Evolutionary conservation across 495 filamentous ascomycete species (phyloP).

Genomic region (Terfezia claveryi): DNA sequence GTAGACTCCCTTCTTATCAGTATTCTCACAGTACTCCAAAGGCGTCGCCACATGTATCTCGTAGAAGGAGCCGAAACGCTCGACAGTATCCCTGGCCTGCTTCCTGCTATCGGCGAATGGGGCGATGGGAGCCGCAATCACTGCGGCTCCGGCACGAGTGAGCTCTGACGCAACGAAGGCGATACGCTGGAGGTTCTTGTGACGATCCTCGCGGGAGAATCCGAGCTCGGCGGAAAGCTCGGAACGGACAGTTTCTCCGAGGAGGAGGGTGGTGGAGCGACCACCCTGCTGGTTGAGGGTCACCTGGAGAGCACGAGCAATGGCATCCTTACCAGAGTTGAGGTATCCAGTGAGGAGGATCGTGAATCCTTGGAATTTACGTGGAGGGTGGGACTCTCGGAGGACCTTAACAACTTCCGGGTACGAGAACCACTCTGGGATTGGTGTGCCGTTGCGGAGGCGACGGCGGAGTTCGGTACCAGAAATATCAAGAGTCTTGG

Average conservation of each 20-base stretch:
- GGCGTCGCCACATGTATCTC: constrained; percentile 87
- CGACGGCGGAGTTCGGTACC: constrained; percentile 85
- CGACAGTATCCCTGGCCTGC: constrained; percentile 59
- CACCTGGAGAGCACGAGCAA: constrained; percentile 86
- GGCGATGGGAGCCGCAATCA: constrained; percentile 94
- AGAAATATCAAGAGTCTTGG: constrained; percentile 87
- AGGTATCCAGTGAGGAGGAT: constrained; percentile 93
- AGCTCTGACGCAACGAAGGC: constrained; percentile 90
- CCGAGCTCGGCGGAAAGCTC: constrained; percentile 90
- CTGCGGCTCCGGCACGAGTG: constrained; percentile 75
- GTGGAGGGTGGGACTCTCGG: constrained; percentile 78
- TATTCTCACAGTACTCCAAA: constrained; percentile 80
- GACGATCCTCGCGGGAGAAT: constrained; percentile 80
- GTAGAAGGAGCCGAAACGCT: constrained; percentile 76
- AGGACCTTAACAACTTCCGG: constrained; percentile 94
- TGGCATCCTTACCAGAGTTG: constrained; percentile 90
- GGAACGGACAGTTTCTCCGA: constrained; percentile 83
- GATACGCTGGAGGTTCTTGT: constrained; percentile 89
- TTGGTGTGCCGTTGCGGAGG: constrained; percentile 71
- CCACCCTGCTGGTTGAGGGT: constrained; percentile 97
- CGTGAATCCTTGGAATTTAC: constrained; percentile 82
- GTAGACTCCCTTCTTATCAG: constrained; percentile 86
- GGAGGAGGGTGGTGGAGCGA: constrained; percentile 73
- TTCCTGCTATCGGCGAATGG: constrained; percentile 61
- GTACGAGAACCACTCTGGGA: constrained; percentile 99